A percentile compares a stretch with the other conserved stretches of the same genome.
phyloP scores from a whole-genome alignment of 2,329 filamentous ascomycete species.

The Cladosporium cucumerinum region DNA sequence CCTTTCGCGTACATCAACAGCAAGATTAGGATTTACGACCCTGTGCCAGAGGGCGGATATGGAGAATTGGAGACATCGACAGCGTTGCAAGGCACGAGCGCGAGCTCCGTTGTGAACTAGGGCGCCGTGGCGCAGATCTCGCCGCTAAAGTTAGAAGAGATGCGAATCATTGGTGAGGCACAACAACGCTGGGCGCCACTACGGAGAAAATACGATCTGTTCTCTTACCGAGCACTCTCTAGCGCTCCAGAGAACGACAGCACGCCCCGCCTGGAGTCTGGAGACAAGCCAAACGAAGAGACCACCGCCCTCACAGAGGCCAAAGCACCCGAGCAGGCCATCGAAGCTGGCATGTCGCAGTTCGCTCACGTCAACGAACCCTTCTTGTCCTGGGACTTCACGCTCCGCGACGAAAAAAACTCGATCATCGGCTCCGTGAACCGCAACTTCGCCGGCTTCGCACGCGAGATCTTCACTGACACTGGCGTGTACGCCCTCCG shows the following conservation, averaged over 20 bases:
- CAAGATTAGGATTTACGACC: constrained; percentile 55
- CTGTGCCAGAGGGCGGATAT: constrained; percentile 41
- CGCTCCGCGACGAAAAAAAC: constrained; percentile 50
- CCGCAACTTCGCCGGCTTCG: constrained; percentile 61
- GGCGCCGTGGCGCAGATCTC: constrained; percentile 51
- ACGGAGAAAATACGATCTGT: constrained; percentile 62
- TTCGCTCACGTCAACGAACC: constrained; percentile 63
- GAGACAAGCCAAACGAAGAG: constrained; percentile 42
- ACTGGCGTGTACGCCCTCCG: constrained; percentile 62
- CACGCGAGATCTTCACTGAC: constrained; percentile 63
- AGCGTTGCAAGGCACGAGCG: constrained; percentile 44
- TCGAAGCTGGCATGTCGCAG: constrained; percentile 51
- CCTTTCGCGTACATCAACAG: constrained; percentile 64
- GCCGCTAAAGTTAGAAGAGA: constrained; percentile 51
- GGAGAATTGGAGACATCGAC: constrained; percentile 31
- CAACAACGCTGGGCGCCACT: constrained; percentile 63
- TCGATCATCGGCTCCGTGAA: constrained; percentile 59
- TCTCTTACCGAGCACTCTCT: constrained; percentile 49
- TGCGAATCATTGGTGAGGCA: constrained; percentile 62
- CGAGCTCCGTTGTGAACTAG: constrained; percentile 42
- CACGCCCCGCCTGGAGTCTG: constrained; percentile 29
- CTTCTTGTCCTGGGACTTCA: constrained; percentile 64
- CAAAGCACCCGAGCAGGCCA: constrained; percentile 39
- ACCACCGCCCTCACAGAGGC: constrained; percentile 48
- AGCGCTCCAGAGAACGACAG: constrained; percentile 31